phyloP scores from a whole-genome alignment of 2,329 filamentous ascomycete genomes.

The Microsporum audouinii region DNA sequence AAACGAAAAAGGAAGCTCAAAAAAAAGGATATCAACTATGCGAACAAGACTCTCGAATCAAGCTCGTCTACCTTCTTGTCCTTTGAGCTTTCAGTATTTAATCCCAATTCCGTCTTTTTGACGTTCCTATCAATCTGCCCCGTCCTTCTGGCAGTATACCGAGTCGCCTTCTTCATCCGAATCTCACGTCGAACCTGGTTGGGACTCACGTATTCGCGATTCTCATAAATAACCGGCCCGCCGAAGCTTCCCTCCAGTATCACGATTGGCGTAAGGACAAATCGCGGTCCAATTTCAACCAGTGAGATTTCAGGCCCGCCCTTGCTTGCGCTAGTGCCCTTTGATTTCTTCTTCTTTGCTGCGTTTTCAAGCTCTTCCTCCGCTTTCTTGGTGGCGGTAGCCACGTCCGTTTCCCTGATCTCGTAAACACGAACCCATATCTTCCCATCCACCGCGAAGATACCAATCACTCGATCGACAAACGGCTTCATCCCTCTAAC shows the following conservation, averaged over 20 bases:
- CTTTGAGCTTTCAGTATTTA: conserved; percentile 56
- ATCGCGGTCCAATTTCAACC: conserved; percentile 85
- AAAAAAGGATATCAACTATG: conserved; percentile 35
- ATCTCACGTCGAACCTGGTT: conserved; percentile 86
- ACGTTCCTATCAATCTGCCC: conserved; percentile 58
- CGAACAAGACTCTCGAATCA: conserved; percentile 66
- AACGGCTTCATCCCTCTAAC: conserved; percentile 90
- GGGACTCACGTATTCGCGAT: conserved; percentile 91
- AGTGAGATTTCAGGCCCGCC: conserved; percentile 60
- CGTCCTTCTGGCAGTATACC: conserved; percentile 67
- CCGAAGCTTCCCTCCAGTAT: conserved; percentile 93
- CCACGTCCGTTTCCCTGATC: conserved; percentile 66
- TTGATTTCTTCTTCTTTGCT: conserved; percentile 27
- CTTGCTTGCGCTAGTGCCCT: conserved; percentile 31
- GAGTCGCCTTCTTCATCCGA: conserved; percentile 60
- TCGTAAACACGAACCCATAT: conserved; percentile 96
- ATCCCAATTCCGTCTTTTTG: conserved; percentile 65
- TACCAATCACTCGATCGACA: conserved; percentile 86
- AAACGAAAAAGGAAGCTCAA: not conserved
- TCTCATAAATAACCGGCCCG: conserved; percentile 94
- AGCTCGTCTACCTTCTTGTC: conserved; percentile 56
- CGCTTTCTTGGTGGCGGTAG: conserved; percentile 37
- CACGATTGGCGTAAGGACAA: conserved; percentile 86
- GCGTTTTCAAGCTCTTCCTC: conserved; percentile 30
- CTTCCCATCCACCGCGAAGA: conserved; percentile 82